Base-by-base conservation (phyloP, 2,329 filamentous ascomycete genomes). In the Scedosporium apiospermum region DNA sequence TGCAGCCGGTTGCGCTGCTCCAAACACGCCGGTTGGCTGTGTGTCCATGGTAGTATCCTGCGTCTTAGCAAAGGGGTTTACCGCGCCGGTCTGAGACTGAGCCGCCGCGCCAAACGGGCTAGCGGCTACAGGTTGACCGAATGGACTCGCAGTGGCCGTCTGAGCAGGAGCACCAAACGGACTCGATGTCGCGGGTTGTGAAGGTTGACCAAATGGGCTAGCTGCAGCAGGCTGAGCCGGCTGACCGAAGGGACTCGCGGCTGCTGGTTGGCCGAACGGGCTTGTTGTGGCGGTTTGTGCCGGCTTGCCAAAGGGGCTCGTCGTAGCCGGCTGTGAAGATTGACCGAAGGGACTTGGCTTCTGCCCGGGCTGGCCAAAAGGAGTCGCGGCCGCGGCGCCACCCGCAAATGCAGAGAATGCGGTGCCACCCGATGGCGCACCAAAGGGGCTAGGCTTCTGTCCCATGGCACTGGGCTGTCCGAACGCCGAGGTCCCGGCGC, bases 381-480 rank as follows among this genome's bases (percentile, higher is more conserved):
- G 64, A 38, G 65, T 69, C n/a, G 46, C 12, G 9, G 5, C n/a
- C 4, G 67, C 30, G 21, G 67, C 30, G 30, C 18, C 34, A 57
- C 59, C 59, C 2, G 58, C 21, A 60, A 64, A 62, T 9, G 55
- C 55, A 23, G 55, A 58, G 55, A 58, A 58, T 4, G 27, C 55
- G 5, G 55, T 14, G 26, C 55, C 30, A 10, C 12, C 26, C 55
- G 21, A 61, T 3, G 65, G 62, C 1, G 60, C 58, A 7, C 65
- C 75, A 61, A 78, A 78, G 3, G 75, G 74, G 61, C 72, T 79
- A 7, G 73, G 66, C 44, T 73, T 74, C 61, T 73, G 70, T 16
- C 58, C 62, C 44, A 61, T 57, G 27, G 53, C 60, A n/a, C 51
- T 55, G 7, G 51, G 18, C 26, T 64, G 59, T 10, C 63, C 10